Evolutionary conservation across 129 eudicot species (phyloP), one percentile per base, ranked within the genome.

Genomic region (Pulicaria dysenterica): DNA sequence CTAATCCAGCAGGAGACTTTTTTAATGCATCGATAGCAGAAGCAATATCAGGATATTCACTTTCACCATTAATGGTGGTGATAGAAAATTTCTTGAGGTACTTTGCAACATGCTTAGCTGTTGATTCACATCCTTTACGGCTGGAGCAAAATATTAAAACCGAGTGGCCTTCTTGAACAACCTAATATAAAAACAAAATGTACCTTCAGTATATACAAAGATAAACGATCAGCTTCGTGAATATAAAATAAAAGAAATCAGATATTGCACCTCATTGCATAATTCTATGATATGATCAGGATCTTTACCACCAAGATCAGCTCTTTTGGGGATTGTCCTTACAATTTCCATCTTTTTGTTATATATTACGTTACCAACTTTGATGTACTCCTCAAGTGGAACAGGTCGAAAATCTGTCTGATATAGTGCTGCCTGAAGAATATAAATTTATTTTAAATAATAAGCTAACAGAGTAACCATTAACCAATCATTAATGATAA

Each of bases 101-200:
- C 60, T 82, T 90, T 50, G 97, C 92, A 61, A 90, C 85, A 84
- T 94, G 99, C 75, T 76, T 84, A n/a, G 99, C 99, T 38, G 99
- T 88, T 46, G 99, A 82, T 83, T 94, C 98, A 77, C 98, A 94
- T 62, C 98, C 98, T 83, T 90, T 94, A 17, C 98, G 92, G 70
- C 96, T 94, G 36, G 98, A 88, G 80, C 98, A 94, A 84, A 94
- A 94, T 9, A 94, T 75, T 39, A 94, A 90, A 61, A 94, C 97
- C 3, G 98, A 94, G 67, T 94, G 86, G 40, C 97, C 98, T 76
- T 94, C 98, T 94, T 90, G 98, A 15, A 94, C 98, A 82, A 94
- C 91, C 98, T 93, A 76, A 57, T 59, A 70, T 5, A 4, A 51
- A 41, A 51, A 42, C 6, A 57, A 40, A 64, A 77, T 67, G 55